Base-by-base conservation (phyloP, 495 filamentous ascomycete genomes). In the Xylaria cubensis region DNA sequence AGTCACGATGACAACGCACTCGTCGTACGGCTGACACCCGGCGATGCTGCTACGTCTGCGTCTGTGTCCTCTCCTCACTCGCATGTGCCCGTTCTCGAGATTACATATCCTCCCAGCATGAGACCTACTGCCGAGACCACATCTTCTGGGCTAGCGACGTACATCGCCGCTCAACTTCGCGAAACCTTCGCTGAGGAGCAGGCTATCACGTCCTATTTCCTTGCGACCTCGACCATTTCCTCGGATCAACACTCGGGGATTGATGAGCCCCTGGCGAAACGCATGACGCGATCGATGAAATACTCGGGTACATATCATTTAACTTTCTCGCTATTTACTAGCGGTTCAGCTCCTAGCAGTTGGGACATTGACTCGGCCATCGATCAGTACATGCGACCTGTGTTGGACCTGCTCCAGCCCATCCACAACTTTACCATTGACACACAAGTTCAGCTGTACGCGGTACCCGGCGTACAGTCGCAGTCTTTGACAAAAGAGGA, bases 341-440 rank as follows among this genome's bases (percentile, higher is more conserved):
- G 92, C 13, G 89, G 88, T 7, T 86, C 90, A 1, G 78, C 85
- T 10, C 97, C 96, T 10, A 96, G 92, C 10, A 92, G 90, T 36
- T 99, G 97, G 96, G 94, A 97, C 44, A 94, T 98, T 62, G 92
- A 97, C 74, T 83, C 86, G 51, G 94, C 95, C 7, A 88, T 98
- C 46, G 86, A 91, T 17, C 88, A 94, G 76, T 94, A 97, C 80
- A 87, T 99, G 77, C 84, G 89, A 21, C 95, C 96, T 0, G 86
- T 98, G 56, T 85, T 98, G 0, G 86, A 93, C 48, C 88, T 92
- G 39, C 87, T 98, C 34, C 87, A 89, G 3, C 85, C 90, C 19
- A 95, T 98, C 74, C 95, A 93, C 85, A 95, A 97, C 78, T 98
- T 99, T 80, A 98, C 96, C 26, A 90, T 99, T 48, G 96, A 98